A percentile compares a stretch with the other conserved stretches of the same genome.
These are phyloP conservation scores for Daphne laureola DNA, from an alignment of 441 rosid species.

Conservation along the genomic window DNA sequence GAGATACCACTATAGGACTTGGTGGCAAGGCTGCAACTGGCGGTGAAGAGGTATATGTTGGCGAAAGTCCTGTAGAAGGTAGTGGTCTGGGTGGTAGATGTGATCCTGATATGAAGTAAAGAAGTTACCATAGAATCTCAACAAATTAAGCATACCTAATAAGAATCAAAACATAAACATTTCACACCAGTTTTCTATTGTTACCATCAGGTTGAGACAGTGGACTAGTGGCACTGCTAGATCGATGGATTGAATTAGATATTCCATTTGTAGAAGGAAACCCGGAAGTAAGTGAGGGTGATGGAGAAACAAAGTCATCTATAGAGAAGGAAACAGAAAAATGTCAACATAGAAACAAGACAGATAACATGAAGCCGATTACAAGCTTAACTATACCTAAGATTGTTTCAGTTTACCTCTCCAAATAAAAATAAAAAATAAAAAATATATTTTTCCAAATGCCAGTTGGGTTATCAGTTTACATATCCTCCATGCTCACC, in stretches of 20 bases:
- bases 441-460: no score
- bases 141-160: not conserved
- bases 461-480: no score
- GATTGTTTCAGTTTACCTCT: no score
- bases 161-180: slow-evolving; percentile 5
- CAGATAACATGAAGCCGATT: no score
- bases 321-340: slow-evolving; percentile 11
- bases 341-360: not conserved
- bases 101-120: slow-evolving; percentile 29
- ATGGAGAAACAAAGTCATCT: slow-evolving; percentile 27
- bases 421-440: no score
- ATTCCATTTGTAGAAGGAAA: slow-evolving; percentile 27
- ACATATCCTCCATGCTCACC: no score
- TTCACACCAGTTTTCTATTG: slow-evolving; percentile 9
- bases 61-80: slow-evolving; percentile 18
- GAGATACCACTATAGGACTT: slow-evolving; percentile 7
- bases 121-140: slow-evolving; percentile 12
- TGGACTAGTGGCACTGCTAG: slow-evolving; percentile 23
- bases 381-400: no score
- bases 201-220: slow-evolving; percentile 36
- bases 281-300: slow-evolving; percentile 21
- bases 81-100: slow-evolving; percentile 21
- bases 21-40: slow-evolving; percentile 12
- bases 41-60: slow-evolving; percentile 12
- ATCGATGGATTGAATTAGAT: slow-evolving; percentile 17